Percentiles rank a stretch among this genome's conserved stretches.
These are phyloP conservation scores for Phialocephala sp. DNA, from an alignment of 2,329 filamentous ascomycete species.

Conservation along the genomic window DNA sequence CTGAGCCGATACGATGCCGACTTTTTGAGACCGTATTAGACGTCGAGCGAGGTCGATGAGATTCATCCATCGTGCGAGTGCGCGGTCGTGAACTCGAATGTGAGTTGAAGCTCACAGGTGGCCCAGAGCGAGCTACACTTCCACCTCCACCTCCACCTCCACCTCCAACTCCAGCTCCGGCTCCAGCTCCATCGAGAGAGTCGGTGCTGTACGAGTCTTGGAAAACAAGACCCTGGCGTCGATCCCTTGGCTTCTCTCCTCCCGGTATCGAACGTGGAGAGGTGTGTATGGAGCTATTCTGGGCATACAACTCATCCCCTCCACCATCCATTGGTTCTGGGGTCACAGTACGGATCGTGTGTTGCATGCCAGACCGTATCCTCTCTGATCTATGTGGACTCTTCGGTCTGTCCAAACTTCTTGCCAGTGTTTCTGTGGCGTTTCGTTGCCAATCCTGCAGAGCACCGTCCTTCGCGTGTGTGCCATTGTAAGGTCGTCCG, in stretches of 20 bases:
- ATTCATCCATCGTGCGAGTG: slow-evolving; percentile 55
- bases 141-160: slow-evolving; percentile 13
- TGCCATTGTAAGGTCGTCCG: slow-evolving; percentile 47
- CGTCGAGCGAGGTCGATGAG: slow-evolving; percentile 44
- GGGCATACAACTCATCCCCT: slow-evolving; percentile 29
- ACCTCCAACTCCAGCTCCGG: slow-evolving; percentile 16
- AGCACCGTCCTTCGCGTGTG: slow-evolving; percentile 39
- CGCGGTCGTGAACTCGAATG: slow-evolving; percentile 48
- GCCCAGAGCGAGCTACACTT: slow-evolving; percentile 25
- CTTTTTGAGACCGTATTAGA: slow-evolving; percentile 49
- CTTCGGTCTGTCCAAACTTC: slow-evolving; percentile 36
- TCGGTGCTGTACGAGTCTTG: slow-evolving; percentile 59
- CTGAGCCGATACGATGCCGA: slow-evolving; percentile 72
- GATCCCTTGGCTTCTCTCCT: slow-evolving; percentile 46
- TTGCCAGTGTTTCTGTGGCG: slow-evolving; percentile 37
- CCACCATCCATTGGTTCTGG: slow-evolving; percentile 56
- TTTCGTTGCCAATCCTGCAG: slow-evolving; percentile 40
- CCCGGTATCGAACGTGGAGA: slow-evolving; percentile 56
- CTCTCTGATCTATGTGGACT: slow-evolving; percentile 34
- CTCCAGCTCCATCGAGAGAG: slow-evolving; percentile 28
- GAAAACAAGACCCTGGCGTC: slow-evolving; percentile 66
- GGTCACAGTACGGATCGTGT: slow-evolving; percentile 68
- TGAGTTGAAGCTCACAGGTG: slow-evolving; percentile 36
- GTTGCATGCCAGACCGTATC: slow-evolving; percentile 43
- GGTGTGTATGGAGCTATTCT: slow-evolving; percentile 48